These are phyloP conservation scores for Diaporthe sp. DNA, from an alignment of 2,329 filamentous ascomycete species.

Conservation along the genomic window DNA sequence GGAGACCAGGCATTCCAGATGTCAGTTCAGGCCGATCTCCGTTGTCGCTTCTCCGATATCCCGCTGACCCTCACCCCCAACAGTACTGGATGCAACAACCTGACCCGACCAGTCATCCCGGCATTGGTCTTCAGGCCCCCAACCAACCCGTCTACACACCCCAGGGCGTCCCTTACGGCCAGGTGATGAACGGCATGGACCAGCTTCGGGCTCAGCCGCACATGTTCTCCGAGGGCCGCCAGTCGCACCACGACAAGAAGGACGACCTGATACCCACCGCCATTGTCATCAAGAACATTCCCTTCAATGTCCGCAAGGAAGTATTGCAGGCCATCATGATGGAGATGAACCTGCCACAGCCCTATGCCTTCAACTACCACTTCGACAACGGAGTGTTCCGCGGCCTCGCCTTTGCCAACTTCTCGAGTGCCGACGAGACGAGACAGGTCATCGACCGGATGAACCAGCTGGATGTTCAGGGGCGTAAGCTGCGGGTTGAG, in stretches of 20 bases:
- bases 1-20: constrained; percentile 60
- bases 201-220: constrained; percentile 54
- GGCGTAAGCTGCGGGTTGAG: constrained; percentile 93
- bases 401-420: constrained; percentile 97
- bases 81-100: constrained; percentile 68
- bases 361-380: constrained; percentile 99
- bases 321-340: constrained; percentile 94
- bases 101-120: constrained; percentile 41
- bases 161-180: constrained; percentile 54
- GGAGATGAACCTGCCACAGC: constrained; percentile 91
- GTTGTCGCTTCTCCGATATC: constrained; percentile 32
- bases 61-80: constrained; percentile 41
- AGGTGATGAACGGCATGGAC: constrained; percentile 55
- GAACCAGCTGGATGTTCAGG: constrained; percentile 96
- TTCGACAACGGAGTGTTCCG: constrained; percentile 98
- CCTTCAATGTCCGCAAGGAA: constrained; percentile 98
- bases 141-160: constrained; percentile 35
- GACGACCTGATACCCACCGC: constrained; percentile 95
- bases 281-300: constrained; percentile 99
- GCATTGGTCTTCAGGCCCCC: constrained; percentile 58
- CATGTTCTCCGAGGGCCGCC: constrained; percentile 55
- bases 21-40: constrained; percentile 55
- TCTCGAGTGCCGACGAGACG: constrained; percentile 95
- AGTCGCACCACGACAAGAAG: constrained; percentile 58
- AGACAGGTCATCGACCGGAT: constrained; percentile 91